Base-by-base conservation (phyloP, 1,139 yeast genomes). In the Blastobotrys serpentis region DNA sequence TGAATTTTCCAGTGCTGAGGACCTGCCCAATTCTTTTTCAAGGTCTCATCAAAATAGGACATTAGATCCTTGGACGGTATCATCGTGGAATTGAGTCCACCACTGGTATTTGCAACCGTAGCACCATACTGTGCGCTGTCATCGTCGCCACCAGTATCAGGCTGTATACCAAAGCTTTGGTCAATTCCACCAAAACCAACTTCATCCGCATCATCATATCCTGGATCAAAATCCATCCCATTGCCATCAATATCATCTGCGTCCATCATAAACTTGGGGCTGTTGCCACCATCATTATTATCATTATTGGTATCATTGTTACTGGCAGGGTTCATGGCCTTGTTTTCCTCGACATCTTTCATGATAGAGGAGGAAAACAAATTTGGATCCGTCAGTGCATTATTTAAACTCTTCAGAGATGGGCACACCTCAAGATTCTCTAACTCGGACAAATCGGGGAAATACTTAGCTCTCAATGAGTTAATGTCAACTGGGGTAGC, bases 1-100 rank as follows among this genome's bases (percentile, higher is more conserved):
- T 78, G 71, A 8, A 90, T 86, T 66, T 85, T 86, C 98, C 98
- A 92, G 66, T 88, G 94, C 54, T 87, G 94, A 4, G 96, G 92
- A 6, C 96, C 96, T 39, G 95, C 78, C 96, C 96, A 88, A 63
- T 80, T 83, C 42, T 78, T 75, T 53, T 75, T 80, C 68, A 86
- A 69, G 14, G 79, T 76, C 52, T 79, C 82, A 61, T 87, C 95
- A 64, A 87, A 86, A 63, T 86, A 86, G 0, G 87, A 82, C 82
- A 88, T 81, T 47, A 87, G 72, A 57, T 84, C 88, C 50, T 76
- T 75, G 56, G 82, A 88, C 55, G 79, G 61, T 19, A 30, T 40
- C 11, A 30, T 42, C 13, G 48, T 41, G 11, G 45, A 45, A 23
- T 36, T 41, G 13, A 49, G 21, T 4, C 46, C 48, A 22, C 43